These are phyloP conservation scores for Zoysia pacifica DNA, from an alignment of 176 grass and related monocot genomes.

Conservation along the genomic window DNA sequence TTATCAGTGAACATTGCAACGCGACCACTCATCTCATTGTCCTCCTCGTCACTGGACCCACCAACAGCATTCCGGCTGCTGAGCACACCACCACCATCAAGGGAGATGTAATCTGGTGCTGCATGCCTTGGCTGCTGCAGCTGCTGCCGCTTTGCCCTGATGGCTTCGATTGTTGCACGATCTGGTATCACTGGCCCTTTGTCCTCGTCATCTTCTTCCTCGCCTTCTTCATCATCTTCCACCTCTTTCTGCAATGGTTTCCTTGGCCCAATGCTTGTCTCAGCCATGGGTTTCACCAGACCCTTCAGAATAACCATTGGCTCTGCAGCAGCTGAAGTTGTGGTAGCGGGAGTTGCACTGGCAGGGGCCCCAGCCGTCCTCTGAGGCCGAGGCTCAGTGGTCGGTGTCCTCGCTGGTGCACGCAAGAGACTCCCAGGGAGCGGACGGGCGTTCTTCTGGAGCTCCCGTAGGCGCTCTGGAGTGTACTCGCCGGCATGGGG, in stretches of 20 bases:
- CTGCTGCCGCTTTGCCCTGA: constrained; percentile 82
- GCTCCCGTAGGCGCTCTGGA: constrained; percentile 84
- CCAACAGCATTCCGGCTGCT: constrained; percentile 60
- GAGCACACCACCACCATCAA: constrained; percentile 69
- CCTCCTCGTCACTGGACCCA: constrained; percentile 89
- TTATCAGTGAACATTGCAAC: constrained; percentile 72
- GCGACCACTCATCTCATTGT: constrained; percentile 63
- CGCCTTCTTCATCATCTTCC: constrained; percentile 46
- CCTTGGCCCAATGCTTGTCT: constrained; percentile 38
- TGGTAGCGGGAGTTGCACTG: constrained; percentile 7
- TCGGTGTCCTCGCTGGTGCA: constrained; percentile 8
- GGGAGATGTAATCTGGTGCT: constrained; percentile 85
- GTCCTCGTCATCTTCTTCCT: constrained; percentile 34
- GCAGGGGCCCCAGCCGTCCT: constrained; percentile 24
- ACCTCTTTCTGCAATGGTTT: constrained; percentile 31
- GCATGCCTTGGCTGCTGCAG: constrained; percentile 72
- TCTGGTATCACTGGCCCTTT: constrained; percentile 69
- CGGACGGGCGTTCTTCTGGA: constrained; percentile 86
- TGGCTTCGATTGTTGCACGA: constrained; percentile 80
- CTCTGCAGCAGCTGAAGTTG: constrained; percentile 26
- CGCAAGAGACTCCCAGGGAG: constrained; percentile 69
- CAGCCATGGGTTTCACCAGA: constrained; percentile 68
- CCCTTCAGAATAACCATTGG: constrained; percentile 81
- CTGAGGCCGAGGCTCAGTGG: constrained; percentile 28
- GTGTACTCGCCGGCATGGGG: constrained; percentile 91